Base-by-base conservation (phyloP, 1,284 basidiomycete species). In the Malassezia japonica region DNA sequence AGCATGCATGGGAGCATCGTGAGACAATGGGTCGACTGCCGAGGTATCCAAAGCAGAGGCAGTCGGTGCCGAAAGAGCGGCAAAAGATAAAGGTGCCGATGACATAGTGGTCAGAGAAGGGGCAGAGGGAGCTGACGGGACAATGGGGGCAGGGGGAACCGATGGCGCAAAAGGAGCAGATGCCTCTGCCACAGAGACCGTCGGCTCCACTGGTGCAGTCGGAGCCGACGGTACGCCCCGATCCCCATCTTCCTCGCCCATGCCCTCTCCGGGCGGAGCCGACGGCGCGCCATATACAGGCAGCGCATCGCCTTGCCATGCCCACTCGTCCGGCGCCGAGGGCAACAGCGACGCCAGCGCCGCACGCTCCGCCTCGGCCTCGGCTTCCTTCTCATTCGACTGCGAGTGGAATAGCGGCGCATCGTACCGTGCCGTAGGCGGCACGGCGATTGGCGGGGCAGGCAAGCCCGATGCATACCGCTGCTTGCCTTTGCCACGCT, bases 291-390 rank as follows among this genome's bases (percentile, higher is more conserved):
- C 44, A 25, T 35, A 36, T 12, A 18, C 4, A 5, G 42, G 42
- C 2, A 34, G 42, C 24, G n/a, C 27, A n/a, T 40, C 38, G 8
- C 27, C 24, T 4, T 3, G 4, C 32, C 20, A 27, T 23, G 21
- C 28, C 24, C 27, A 34, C 13, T 43, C 43, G 15, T 10, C 15
- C 8, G 50, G 50, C n/a, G 23, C 32, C 18, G 45, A 42, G 9
- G 50, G 50, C 9, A 53, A 27, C 10, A 53, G 6, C 4, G 45
- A 12, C 12, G 39, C 12, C 9, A 53, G 45, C 12, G 13, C n/a
- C 2, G 33, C 23, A 7, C 32, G 37, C 39, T 53, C 45, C 13
- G 29, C 31, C 4, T 33, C 50, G 1, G 50, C 50, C 25, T 53
- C 50, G 12, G 18, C 37, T 12, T 40, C 39, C 25, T 53, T 53